A percentile compares a stretch with the other conserved stretches of the same genome.
Conservation (phyloP, 2,329 filamentous ascomycete genomes). For the Macroventuria anomochaeta region DNA sequence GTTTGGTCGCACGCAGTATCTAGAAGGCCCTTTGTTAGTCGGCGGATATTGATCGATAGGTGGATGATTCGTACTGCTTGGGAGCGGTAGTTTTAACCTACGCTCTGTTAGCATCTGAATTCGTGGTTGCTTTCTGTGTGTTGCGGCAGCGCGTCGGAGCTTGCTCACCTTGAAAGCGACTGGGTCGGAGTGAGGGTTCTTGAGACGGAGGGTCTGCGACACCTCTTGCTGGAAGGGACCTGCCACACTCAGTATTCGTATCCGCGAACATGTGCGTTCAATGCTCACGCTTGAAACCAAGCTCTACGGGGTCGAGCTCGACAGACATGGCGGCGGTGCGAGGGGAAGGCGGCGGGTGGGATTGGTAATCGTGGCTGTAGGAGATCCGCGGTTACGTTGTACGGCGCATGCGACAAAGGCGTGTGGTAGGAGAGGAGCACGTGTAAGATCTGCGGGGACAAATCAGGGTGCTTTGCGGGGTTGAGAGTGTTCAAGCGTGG, state of each 20-base stretch:
- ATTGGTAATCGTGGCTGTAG: conserved; percentile 41
- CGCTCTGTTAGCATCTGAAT: conserved; percentile 1
- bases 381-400: conserved; percentile 11
- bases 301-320: conserved; percentile 88
- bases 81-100: conserved; percentile 99
- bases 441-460: conserved; percentile 15
- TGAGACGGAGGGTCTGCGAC: conserved; percentile 65
- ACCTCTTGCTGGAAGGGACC: conserved; percentile 70
- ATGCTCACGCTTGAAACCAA: conserved; percentile 86
- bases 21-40: conserved; percentile 51
- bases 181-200: conserved; percentile 63
- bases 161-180: conserved; percentile 69
- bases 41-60: conserved; percentile 24
- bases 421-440: conserved; percentile 4
- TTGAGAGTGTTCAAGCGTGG: conserved; percentile 1
- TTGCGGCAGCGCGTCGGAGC: not conserved
- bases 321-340: conserved; percentile 76
- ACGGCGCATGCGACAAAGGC: conserved; percentile 8
- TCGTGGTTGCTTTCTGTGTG: no score
- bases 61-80: conserved; percentile 77
- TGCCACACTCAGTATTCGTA: conserved; percentile 42
- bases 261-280: not conserved
- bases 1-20: conserved; percentile 97
- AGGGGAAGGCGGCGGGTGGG: conserved; percentile 23
- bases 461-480: conserved; percentile 1